Evolutionary conservation across 352 stramenopile species (phyloP), one percentile per base, ranked within the genome.

Genomic region (Phytophthora chlamydospora): DNA sequence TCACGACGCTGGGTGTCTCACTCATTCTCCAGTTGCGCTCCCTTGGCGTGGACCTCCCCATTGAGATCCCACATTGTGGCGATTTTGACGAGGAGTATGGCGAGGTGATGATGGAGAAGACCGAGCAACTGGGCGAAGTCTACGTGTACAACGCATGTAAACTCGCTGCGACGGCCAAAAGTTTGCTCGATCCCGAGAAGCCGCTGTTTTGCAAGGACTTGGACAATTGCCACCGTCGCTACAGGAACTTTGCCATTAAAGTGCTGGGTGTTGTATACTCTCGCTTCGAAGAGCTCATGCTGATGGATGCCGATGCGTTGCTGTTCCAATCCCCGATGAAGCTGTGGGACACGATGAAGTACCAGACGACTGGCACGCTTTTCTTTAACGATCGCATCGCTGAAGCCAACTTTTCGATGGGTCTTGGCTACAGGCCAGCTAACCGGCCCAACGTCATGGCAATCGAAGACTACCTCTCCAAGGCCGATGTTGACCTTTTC

Each of bases 231-330:
- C 69, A 83, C 27, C 57, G 62, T 50, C 63, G 56, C 9, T 91
- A 79, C 62, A 75, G 83, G 4, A 73, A 61, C 36, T 93, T 90
- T 45, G 62, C 70, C 38, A 83, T 93, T 57, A 91, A 91, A 74
- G 51, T 90, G 43, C 43, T 93, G 34, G 61, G 71, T 12, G 49
- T 93, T 2, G 21, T 91, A 6, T 81, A 86, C 51, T 92, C 85
- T 11, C 70, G 60, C 6, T 91, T 94, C 39, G 56, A 80, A 34
- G 75, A 94, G 42, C 56, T 92, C 33, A 90, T 92, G 85, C 56
- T 92, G 19, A 47, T 92, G 24, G 85, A 94, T 69, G 83, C 83
- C 31, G 85, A 94, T 57, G 75, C 75, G 9, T 50, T 91, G 34
- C 78, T 91, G 49, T 78, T 94, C 44, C 71, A 88, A 39, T 80